Percentiles rank a stretch among this genome's conserved stretches.
Evolutionary conservation across 345 rosid species (phyloP).

Genomic region (Boechera stricta): DNA sequence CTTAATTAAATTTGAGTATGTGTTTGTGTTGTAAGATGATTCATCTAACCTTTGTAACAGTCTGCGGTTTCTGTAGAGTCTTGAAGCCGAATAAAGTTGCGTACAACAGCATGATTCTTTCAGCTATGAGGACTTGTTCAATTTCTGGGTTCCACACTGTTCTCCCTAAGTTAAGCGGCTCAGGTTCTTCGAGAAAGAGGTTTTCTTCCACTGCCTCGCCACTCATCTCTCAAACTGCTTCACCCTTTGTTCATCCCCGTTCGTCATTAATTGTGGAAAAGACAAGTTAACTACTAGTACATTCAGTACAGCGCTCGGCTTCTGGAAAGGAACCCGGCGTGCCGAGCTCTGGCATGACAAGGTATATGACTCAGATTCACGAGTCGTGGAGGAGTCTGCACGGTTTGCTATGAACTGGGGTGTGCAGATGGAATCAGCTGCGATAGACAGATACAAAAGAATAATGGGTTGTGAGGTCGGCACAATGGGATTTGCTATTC

Average conservation of each 20-base stretch:
- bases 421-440: slow-evolving; percentile 69
- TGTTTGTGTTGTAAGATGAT: slow-evolving; percentile 11
- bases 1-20: neutral
- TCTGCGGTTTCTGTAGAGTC: slow-evolving; percentile 41
- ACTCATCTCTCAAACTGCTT: slow-evolving; percentile 38
- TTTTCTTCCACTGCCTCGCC: slow-evolving; percentile 41
- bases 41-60: slow-evolving; percentile 33
- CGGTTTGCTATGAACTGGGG: slow-evolving; percentile 86
- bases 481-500: slow-evolving; percentile 76
- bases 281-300: slow-evolving; percentile 91
- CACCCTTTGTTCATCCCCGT: slow-evolving; percentile 47
- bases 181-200: slow-evolving; percentile 33
- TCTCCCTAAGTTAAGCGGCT: slow-evolving; percentile 33
- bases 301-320: slow-evolving; percentile 90
- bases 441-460: slow-evolving; percentile 70
- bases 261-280: slow-evolving; percentile 58
- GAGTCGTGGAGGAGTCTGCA: slow-evolving; percentile 47
- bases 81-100: slow-evolving; percentile 41
- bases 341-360: slow-evolving; percentile 92
- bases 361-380: slow-evolving; percentile 58
- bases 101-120: slow-evolving; percentile 38
- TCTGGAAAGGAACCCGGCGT: slow-evolving; percentile 87
- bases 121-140: slow-evolving; percentile 54
- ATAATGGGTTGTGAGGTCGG: slow-evolving; percentile 79
- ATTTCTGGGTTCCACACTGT: slow-evolving; percentile 44